Percentiles rank a stretch among this genome's conserved stretches.
These are phyloP conservation scores for Argentina anserina DNA, from an alignment of 306 rosid genomes.

Conservation along the genomic window DNA sequence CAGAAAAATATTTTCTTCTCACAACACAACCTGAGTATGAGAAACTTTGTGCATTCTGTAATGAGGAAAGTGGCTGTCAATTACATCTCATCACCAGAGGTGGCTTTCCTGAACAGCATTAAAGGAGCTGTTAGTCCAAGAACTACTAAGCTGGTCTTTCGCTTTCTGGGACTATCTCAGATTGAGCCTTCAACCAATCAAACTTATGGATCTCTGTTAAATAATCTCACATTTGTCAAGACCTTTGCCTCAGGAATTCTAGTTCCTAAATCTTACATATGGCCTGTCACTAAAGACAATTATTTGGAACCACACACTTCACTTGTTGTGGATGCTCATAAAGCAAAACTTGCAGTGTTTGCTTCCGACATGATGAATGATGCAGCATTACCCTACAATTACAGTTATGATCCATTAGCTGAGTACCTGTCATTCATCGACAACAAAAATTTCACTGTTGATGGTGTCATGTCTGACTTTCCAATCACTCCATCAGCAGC, in stretches of 20 bases:
- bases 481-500: slow-evolving; percentile 71
- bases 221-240: slow-evolving; percentile 70
- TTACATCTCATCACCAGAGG: slow-evolving; percentile 85
- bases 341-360: slow-evolving; percentile 60
- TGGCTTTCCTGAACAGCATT: slow-evolving; percentile 65
- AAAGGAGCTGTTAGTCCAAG: slow-evolving; percentile 46
- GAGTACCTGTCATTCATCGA: slow-evolving; percentile 66
- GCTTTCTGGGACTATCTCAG: slow-evolving; percentile 39
- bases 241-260: slow-evolving; percentile 85
- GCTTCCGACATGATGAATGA: slow-evolving; percentile 67
- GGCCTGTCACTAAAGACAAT: slow-evolving; percentile 48
- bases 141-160: slow-evolving; percentile 60
- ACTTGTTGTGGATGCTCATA: slow-evolving; percentile 77
- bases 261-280: slow-evolving; percentile 71
- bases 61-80: slow-evolving; percentile 37
- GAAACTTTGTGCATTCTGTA: slow-evolving; percentile 45
- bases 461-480: slow-evolving; percentile 79
- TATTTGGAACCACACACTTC: slow-evolving; percentile 61
- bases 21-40: slow-evolving; percentile 64
- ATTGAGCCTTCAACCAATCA: slow-evolving; percentile 65
- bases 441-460: slow-evolving; percentile 69
- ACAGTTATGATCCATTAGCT: slow-evolving; percentile 77
- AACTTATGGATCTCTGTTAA: slow-evolving; percentile 60
- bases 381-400: slow-evolving; percentile 47
- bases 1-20: slow-evolving; percentile 72